Conservation (phyloP, 345 rosid genomes). For the Nephelium lappaceum region DNA sequence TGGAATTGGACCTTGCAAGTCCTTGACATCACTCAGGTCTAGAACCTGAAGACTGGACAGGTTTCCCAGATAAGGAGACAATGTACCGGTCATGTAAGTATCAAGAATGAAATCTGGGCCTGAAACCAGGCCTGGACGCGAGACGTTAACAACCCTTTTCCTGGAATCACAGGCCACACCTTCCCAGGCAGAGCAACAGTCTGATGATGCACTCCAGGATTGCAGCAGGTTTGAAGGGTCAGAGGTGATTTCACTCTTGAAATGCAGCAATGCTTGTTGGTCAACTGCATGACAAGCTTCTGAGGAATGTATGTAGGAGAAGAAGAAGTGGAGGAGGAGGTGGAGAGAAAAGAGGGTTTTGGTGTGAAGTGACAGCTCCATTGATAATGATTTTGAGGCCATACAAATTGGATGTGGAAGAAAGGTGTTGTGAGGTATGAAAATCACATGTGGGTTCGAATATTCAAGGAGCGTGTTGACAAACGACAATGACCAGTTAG, state of each 20-base stretch:
- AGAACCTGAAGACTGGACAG: slow-evolving; percentile 46
- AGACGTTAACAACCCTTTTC: slow-evolving; percentile 50
- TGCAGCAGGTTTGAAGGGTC: slow-evolving; percentile 54
- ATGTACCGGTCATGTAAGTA: slow-evolving; percentile 50
- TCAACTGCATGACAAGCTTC: slow-evolving; percentile 42
- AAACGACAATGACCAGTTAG: neutral
- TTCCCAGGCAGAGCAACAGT: slow-evolving; percentile 61
- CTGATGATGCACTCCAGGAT: slow-evolving; percentile 48
- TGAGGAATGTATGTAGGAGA: slow-evolving; percentile 8
- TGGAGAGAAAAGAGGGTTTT: slow-evolving; percentile 8
- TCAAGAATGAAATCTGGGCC: slow-evolving; percentile 37
- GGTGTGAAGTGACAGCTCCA: slow-evolving; percentile 23
- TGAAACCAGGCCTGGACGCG: slow-evolving; percentile 40
- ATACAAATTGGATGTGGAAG: neutral
- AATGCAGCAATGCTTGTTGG: slow-evolving; percentile 51
- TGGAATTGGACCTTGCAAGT: slow-evolving; percentile 50
- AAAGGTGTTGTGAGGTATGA: neutral
- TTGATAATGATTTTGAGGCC: slow-evolving; percentile 16
- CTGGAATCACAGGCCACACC: slow-evolving; percentile 49
- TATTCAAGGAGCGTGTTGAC: neutral
- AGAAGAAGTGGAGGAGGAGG: slow-evolving; percentile 10
- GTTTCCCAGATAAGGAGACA: slow-evolving; percentile 56
- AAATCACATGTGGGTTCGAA: too few species aligned
- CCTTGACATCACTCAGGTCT: slow-evolving; percentile 57
- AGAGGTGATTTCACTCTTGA: slow-evolving; percentile 47